Evolutionary conservation across 2,329 filamentous ascomycete species (phyloP), one percentile per base, ranked within the genome.

Genomic region (Zymoseptoria ardabiliae): DNA sequence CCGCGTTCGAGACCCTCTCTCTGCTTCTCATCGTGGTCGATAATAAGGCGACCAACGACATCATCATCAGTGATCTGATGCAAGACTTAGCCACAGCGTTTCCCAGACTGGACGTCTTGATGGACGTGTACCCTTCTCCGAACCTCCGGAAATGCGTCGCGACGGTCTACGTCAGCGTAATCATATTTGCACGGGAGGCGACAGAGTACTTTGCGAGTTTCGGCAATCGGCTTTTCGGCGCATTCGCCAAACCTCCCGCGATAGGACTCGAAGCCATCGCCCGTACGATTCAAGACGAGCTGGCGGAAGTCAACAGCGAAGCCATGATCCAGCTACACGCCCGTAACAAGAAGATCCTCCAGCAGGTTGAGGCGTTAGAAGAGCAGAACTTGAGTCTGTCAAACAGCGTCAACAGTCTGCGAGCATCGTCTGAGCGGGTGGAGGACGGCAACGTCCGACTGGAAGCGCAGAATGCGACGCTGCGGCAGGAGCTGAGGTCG

Each of bases 1-100:
- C 61, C 2, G 58, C 58, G 2, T 63, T 55, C 49, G 61, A 59
- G 5, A 63, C 59, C 4, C n/a, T 61, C 6, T 61, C 56, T 6
- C 22, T 61, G 2, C 35, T 61, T 6, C 35, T 45, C 11, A 17
- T 45, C 11, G 35, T 45, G 3, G 35, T 45, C 11, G 13, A 45
- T 3, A 45, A 45, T 5, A 45, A 45, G 13, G 11, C 35, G 35
- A 17, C 35, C 11, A 45, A 45, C 13, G 35, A 45, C 35, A 17
- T n/a, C 11, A 17, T n/a, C 11, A 45, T 45, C 11, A 17, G 35
- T 3, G 35, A 45, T 17, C 6, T 45, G 35, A 45, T 45, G 35
- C 35, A 45, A 3, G 35, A 45, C 4, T 17, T 45, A 13, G 35
- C 35, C 35, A 45, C 13, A 1, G 55, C 57, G 9, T 57, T 60